phyloP scores from a whole-genome alignment of 257 asterid species.

The Voacanga thouarsii region DNA sequence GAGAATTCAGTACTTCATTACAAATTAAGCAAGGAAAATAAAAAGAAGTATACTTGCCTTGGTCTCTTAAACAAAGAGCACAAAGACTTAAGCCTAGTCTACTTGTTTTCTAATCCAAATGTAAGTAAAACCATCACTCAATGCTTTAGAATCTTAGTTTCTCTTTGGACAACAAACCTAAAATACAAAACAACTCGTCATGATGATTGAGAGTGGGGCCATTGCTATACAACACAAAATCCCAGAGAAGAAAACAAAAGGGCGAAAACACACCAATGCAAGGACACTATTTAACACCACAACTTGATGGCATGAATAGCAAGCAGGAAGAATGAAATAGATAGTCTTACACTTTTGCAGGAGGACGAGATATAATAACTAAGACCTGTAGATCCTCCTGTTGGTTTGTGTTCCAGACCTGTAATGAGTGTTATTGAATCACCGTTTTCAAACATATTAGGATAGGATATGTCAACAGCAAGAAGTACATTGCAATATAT shows the following conservation, averaged over 20 bases:
- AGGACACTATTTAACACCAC: not conserved
- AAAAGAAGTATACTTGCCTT: not conserved
- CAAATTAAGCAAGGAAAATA: too few species aligned
- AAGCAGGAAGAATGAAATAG: not conserved
- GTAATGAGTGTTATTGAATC: constrained; percentile 21
- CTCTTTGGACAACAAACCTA: not conserved
- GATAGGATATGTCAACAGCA: not conserved
- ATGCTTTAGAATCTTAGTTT: not conserved
- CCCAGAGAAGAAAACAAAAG: not conserved
- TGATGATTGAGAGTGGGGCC: not conserved
- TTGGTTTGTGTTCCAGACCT: constrained; percentile 73
- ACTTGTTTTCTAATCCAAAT: not conserved
- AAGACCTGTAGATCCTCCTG: constrained; percentile 71
- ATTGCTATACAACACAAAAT: not conserved
- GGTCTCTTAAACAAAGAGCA: not conserved
- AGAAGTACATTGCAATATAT: not conserved
- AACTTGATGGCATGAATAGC: not conserved
- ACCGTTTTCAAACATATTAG: not conserved
- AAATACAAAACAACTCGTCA: not conserved
- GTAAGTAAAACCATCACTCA: too few species aligned
- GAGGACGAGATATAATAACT: constrained; percentile 84
- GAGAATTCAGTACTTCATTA: not conserved
- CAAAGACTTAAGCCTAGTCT: not conserved
- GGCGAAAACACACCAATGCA: not conserved
- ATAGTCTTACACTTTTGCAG: constrained; percentile 73